Percentiles rank a stretch among this genome's conserved stretches.
Evolutionary conservation across 2,329 filamentous ascomycete species (phyloP).

Genomic region (Boeremia exigua): DNA sequence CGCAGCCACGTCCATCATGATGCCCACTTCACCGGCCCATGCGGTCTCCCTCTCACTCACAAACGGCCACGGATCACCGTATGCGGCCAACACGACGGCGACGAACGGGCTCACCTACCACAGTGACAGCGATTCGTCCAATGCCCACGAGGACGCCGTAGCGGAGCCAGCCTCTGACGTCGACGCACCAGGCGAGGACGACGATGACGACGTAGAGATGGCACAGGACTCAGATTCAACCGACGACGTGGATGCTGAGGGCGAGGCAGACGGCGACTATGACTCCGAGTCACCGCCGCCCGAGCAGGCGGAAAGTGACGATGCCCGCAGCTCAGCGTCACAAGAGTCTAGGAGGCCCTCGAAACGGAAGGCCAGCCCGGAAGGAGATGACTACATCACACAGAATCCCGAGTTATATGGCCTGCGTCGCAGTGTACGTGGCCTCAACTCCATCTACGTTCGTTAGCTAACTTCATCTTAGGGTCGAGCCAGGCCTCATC

Average conservation of each 20-base stretch:
- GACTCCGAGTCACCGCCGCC: conserved; percentile 67
- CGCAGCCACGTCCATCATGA: conserved; percentile 67
- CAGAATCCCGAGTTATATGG: conserved; percentile 96
- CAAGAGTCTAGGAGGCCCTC: conserved; percentile 67
- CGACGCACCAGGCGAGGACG: conserved; percentile 50
- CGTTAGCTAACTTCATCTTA: conserved; percentile 47
- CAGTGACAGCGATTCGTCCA: conserved; percentile 79
- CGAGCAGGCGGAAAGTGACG: conserved; percentile 54
- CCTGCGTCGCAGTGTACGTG: conserved; percentile 84
- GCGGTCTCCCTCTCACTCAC: conserved; percentile 67
- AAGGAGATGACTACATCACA: conserved; percentile 84
- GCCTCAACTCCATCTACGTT: conserved; percentile 12
- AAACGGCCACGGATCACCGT: conserved; percentile 70
- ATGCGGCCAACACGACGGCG: conserved; percentile 54
- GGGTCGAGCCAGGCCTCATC: conserved; percentile 67
- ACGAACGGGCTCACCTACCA: conserved; percentile 58
- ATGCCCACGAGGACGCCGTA: conserved; percentile 66
- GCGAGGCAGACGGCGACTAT: conserved; percentile 70
- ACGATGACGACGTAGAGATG: conserved; percentile 52
- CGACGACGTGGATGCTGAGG: conserved; percentile 57
- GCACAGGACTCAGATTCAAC: conserved; percentile 55
- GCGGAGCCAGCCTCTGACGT: conserved; percentile 46
- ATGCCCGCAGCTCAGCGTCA: conserved; percentile 70
- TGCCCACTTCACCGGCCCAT: conserved; percentile 67
- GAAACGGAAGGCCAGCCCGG: conserved; percentile 71